A percentile compares a stretch with the other conserved stretches of the same genome.
Evolutionary conservation across 2,329 filamentous ascomycete genomes (phyloP).

Genomic region (Arachnopeziza araneosa): DNA sequence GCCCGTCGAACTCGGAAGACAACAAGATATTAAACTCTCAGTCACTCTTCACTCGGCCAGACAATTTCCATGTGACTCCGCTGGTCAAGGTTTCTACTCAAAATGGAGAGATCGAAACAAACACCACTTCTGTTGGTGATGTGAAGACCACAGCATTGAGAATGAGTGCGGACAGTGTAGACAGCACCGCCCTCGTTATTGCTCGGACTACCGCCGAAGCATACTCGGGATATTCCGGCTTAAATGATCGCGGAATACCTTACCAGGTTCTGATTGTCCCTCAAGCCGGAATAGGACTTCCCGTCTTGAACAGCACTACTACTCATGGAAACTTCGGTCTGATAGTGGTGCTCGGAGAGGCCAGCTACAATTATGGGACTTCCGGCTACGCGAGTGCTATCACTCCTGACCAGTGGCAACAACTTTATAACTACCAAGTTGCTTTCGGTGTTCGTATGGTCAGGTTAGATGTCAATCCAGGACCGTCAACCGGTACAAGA

Average conservation of each 20-base stretch:
- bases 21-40: neutral
- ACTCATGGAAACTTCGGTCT: constrained; percentile 52
- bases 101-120: neutral
- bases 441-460: constrained; percentile 56
- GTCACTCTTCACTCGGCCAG: neutral
- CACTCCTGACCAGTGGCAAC: constrained; percentile 49
- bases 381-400: constrained; percentile 31
- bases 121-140: neutral
- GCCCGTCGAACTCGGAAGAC: neutral
- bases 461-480: constrained; percentile 52
- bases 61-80: neutral
- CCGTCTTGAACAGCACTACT: constrained; percentile 41
- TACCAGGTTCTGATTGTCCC: constrained; percentile 51
- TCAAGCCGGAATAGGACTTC: constrained; percentile 45
- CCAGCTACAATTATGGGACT: constrained; percentile 44
- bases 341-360: constrained; percentile 40
- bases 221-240: constrained; percentile 44
- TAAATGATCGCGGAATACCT: constrained; percentile 57
- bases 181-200: constrained; percentile 49
- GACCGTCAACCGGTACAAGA: constrained; percentile 40
- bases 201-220: constrained; percentile 46
- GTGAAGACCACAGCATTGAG: neutral
- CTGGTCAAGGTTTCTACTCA: neutral
- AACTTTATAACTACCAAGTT: constrained; percentile 51
- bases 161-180: neutral